Evolutionary conservation across 768 basidiomycete species (phyloP), one percentile per base, ranked within the genome.

Genomic region (Trametopsis cervina): DNA sequence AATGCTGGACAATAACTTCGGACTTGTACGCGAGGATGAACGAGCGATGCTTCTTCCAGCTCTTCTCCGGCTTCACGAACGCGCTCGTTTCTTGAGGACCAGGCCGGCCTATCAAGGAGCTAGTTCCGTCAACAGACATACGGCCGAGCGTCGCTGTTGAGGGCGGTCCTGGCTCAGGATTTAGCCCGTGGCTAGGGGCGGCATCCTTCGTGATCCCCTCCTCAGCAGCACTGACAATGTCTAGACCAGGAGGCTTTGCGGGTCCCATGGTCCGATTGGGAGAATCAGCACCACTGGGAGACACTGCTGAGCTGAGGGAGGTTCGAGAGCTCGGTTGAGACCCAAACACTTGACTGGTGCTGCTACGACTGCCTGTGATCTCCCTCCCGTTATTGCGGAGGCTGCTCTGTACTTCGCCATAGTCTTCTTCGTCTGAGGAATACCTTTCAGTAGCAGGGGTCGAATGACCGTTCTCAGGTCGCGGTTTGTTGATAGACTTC

Each of bases 171-270:
- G 29, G 29, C 29, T 7, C 29, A 33, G 29, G 15, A 33, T 33
- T 33, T n/a, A n/a, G n/a, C n/a, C n/a, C n/a, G 23, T 83, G 69
- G 55, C 79, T 81, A 53, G 77, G 72, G 26, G 83, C 63, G 44
- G 86, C 85, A 57, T 85, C 85, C 24, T 76, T 42, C 4, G 84
- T 83, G 5, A 86, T 78, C 3, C 60, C 85, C 43, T 84, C 82
- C 46, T 85, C 83, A 1, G 66, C 61, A 15, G 68, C 68, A 44
- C 77, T 78, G 55, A 76, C 79, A 17, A 71, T 66, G 6, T 76
- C 74, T 41, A 22, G 53, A 26, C 37, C 15, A 39, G 45, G 29
- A 7, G 47, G 25, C 15, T 44, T 13, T 41, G 50, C 29, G 29
- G 46, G 52, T 33, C 25, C 38, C 23, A 47, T 42, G 15, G 17